Evolutionary conservation across 805 yeast species (phyloP).

Genomic region (Barnettozyma sucrosica): DNA sequence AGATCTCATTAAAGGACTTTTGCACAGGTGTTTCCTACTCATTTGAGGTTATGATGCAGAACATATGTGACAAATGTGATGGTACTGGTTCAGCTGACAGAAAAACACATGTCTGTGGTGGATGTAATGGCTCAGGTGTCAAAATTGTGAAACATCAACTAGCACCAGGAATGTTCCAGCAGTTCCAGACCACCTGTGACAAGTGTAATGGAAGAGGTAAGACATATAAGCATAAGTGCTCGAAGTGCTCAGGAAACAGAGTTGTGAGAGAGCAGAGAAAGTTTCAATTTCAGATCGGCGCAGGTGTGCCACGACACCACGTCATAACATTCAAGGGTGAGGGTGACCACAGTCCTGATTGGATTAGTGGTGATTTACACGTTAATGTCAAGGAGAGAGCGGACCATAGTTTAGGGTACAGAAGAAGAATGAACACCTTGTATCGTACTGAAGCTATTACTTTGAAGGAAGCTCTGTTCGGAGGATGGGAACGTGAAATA

Average conservation of each 20-base stretch:
- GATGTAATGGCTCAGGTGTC: conserved; percentile 75
- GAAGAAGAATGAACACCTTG: conserved; percentile 68
- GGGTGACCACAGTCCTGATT: conserved; percentile 80
- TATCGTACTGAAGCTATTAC: conserved; percentile 78
- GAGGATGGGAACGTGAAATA: conserved; percentile 75
- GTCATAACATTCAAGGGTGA: conserved; percentile 61
- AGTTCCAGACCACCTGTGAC: conserved; percentile 73
- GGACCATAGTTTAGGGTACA: conserved; percentile 67
- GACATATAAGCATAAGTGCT: conserved; percentile 57
- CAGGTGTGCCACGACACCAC: conserved; percentile 64
- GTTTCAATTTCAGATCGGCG: conserved; percentile 55
- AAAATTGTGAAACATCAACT: conserved; percentile 60
- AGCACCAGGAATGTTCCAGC: conserved; percentile 89
- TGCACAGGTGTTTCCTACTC: conserved; percentile 63
- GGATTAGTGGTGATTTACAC: conserved; percentile 72
- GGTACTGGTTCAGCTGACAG: conserved; percentile 89
- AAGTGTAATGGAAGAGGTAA: conserved; percentile 76
- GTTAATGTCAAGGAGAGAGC: conserved; percentile 54
- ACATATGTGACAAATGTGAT: conserved; percentile 68
- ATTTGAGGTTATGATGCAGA: conserved; percentile 61
- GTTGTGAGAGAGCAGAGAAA: conserved; percentile 50
- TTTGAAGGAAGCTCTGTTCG: conserved; percentile 63
- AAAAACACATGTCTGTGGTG: conserved; percentile 52
- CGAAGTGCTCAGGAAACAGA: conserved; percentile 64
- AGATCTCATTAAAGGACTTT: conserved; percentile 56